These are phyloP conservation scores for Symmetrospora coprosmae DNA, from an alignment of 768 basidiomycete genomes.

Conservation along the genomic window DNA sequence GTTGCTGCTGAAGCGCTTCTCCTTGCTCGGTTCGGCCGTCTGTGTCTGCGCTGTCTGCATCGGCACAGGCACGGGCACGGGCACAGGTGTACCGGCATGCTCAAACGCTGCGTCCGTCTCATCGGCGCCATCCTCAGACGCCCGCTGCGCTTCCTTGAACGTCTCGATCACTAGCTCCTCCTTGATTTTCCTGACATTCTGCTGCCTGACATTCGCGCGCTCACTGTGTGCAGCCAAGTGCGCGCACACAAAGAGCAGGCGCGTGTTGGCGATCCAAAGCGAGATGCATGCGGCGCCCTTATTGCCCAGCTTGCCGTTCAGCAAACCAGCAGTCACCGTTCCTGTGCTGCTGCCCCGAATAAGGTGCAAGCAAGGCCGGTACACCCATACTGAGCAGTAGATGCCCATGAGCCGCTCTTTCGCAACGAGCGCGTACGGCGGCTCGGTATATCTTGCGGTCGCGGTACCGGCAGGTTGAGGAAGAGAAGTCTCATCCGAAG, in stretches of 20 bases:
- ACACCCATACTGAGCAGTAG: constrained; percentile 54
- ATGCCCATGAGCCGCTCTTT: constrained; percentile 89
- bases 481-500: too few species aligned
- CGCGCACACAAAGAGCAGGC: constrained; percentile 76
- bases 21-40: neutral
- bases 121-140: too few species aligned
- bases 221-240: constrained; percentile 56
- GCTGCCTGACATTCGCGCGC: neutral
- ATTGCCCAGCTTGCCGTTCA: constrained; percentile 81
- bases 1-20: too few species aligned
- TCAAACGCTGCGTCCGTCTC: too few species aligned
- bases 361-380: constrained; percentile 34
- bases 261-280: constrained; percentile 63
- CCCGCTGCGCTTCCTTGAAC: too few species aligned
- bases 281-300: constrained; percentile 88
- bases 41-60: too few species aligned
- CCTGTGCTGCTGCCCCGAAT: constrained; percentile 51
- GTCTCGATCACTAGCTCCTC: constrained; percentile 67
- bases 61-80: too few species aligned
- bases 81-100: too few species aligned
- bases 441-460: too few species aligned
- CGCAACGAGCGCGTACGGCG: constrained; percentile 66
- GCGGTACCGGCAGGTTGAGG: too few species aligned
- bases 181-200: constrained; percentile 76
- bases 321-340: constrained; percentile 72